These are phyloP conservation scores for Clonostachys sp. DNA, from an alignment of 2,329 filamentous ascomycete species.

Conservation along the genomic window DNA sequence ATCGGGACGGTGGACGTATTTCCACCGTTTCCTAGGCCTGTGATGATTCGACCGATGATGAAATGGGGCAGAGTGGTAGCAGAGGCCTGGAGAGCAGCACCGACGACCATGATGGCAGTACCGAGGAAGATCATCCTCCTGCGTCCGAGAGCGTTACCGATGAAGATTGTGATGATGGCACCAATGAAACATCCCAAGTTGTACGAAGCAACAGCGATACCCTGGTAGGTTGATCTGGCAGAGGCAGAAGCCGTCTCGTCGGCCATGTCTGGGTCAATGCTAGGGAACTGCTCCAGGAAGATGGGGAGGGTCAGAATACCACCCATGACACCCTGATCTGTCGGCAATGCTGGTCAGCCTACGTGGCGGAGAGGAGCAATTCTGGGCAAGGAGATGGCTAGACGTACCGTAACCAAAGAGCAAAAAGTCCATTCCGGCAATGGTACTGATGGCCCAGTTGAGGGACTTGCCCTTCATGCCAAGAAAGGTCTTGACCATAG, in stretches of 20 bases:
- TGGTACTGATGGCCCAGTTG: slow-evolving; percentile 64
- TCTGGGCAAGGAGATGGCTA: background rate
- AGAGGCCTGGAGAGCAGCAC: slow-evolving; percentile 53
- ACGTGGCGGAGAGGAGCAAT: background rate
- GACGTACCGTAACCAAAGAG: slow-evolving; percentile 50
- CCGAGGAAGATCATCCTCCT: slow-evolving; percentile 56
- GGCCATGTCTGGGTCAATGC: slow-evolving; percentile 30
- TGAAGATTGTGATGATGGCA: slow-evolving; percentile 61
- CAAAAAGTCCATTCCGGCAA: slow-evolving; percentile 70
- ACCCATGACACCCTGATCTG: slow-evolving; percentile 74
- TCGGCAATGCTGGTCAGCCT: slow-evolving; percentile 13
- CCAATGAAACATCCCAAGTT: slow-evolving; percentile 60
- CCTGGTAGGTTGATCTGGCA: slow-evolving; percentile 45
- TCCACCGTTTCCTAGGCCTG: slow-evolving; percentile 52
- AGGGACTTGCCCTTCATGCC: slow-evolving; percentile 62
- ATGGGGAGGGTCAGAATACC: slow-evolving; percentile 65
- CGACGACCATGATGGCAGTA: slow-evolving; percentile 52
- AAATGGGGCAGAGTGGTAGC: slow-evolving; percentile 50
- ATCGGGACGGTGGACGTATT: slow-evolving; percentile 54
- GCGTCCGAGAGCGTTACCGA: slow-evolving; percentile 58
- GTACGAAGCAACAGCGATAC: slow-evolving; percentile 51
- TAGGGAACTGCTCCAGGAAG: slow-evolving; percentile 55
- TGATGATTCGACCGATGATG: slow-evolving; percentile 54
- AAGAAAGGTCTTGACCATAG: slow-evolving; percentile 43
- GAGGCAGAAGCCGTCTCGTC: slow-evolving; percentile 23